A percentile compares a stretch with the other conserved stretches of the same genome.
phyloP scores from a whole-genome alignment of 1,284 basidiomycete genomes.

The Boletus smithii region DNA sequence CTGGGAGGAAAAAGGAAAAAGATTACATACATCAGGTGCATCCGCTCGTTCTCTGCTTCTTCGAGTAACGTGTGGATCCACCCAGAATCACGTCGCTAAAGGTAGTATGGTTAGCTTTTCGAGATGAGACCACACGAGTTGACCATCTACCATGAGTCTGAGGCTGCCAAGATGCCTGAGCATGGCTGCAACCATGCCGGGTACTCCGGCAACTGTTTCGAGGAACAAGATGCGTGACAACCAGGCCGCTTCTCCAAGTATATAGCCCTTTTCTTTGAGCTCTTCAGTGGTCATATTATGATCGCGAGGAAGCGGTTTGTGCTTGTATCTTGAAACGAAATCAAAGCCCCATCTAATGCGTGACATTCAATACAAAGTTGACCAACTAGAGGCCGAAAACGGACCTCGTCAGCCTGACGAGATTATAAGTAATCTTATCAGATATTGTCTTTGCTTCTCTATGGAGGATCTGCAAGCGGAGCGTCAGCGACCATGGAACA shows the following conservation, averaged over 20 bases:
- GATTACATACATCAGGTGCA: constrained; percentile 76
- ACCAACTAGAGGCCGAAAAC: constrained; percentile 8
- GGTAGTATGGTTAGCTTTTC: constrained; percentile 9
- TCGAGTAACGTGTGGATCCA: constrained; percentile 86
- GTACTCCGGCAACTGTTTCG: constrained; percentile 89
- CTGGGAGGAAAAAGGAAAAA: not conserved
- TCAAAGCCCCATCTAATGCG: constrained; percentile 63
- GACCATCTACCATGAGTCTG: constrained; percentile 66
- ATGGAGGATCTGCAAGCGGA: constrained; percentile 58
- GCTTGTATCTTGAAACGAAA: constrained; percentile 76
- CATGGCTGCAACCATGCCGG: constrained; percentile 91
- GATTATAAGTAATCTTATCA: constrained; percentile 68
- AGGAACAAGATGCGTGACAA: constrained; percentile 84
- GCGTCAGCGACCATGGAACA: not conserved
- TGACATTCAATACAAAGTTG: constrained; percentile 7
- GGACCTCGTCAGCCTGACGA: constrained; percentile 60
- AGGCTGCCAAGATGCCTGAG: constrained; percentile 81
- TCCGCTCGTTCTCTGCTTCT: constrained; percentile 94
- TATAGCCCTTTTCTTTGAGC: constrained; percentile 67
- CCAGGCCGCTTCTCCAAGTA: constrained; percentile 77
- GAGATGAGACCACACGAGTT: constrained; percentile 5
- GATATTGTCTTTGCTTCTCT: constrained; percentile 60
- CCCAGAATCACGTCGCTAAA: constrained; percentile 79
- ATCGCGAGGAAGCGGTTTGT: constrained; percentile 60
- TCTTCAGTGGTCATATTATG: constrained; percentile 65